Evolutionary conservation across 164 flowering plant species (phyloP), one percentile per base, ranked within the genome.

Genomic region (Sedum album): DNA sequence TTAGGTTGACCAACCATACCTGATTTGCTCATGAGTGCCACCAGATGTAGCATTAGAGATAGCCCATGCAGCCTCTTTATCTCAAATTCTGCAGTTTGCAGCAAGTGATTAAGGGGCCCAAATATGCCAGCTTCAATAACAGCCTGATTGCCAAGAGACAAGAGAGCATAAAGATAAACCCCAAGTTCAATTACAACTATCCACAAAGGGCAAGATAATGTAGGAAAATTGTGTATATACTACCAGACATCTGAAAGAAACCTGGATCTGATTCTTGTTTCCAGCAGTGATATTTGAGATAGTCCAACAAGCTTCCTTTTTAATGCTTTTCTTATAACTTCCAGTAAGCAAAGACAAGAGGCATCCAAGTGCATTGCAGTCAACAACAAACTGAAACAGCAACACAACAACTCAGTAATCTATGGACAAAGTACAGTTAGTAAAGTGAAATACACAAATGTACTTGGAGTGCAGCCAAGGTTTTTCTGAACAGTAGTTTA

Each of bases 241-340:
- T 38, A 38, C n/a, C n/a, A n/a, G n/a, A 0, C 41, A 38, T 38
- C 41, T 38, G 41, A 3, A 48, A 20, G 21, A 48, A 48, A 72
- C 74, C 70, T 72, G 70, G 42, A 72, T 72, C 66, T 72, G 74
- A 20, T 67, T 66, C 49, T 55, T 71, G 60, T 66, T 72, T 21
- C 74, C 74, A 60, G 74, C 74, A 55, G 74, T 72, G 13, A 72
- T 72, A 33, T 72, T 72, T 67, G 74, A 72, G 39, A 72, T 67
- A 28, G 74, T 67, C 74, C 74, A 72, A 31, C 74, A 72, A 13
- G 74, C 74, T 72, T 72, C 74, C 49, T 72, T 72, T 57, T 72
- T 72, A 30, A 72, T 72, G 66, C 73, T 49, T 28, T 68, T 68
- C 44, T 68, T 68, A 51, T 68, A 60, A 33, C 49, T 68, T n/a